phyloP scores from a whole-genome alignment of 371 early-diverging fungal genomes.

The Apophysomyces trapeziformis region DNA sequence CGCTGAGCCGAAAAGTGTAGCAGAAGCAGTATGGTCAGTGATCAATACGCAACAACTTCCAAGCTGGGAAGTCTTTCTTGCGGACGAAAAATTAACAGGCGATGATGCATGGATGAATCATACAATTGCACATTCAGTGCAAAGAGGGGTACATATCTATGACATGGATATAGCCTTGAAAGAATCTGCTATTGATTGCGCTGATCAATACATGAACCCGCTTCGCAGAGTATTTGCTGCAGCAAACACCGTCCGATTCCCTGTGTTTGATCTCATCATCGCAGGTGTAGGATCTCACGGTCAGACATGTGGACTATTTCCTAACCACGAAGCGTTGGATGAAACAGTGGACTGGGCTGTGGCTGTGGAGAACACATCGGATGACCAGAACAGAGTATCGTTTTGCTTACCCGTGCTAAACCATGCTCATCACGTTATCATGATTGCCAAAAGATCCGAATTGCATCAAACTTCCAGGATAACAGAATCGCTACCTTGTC shows the following conservation, averaged over 20 bases:
- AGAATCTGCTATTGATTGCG: slow-evolving; percentile 6
- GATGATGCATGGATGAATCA: not conserved
- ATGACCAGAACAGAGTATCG: slow-evolving; percentile 9
- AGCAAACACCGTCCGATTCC: slow-evolving; percentile 44
- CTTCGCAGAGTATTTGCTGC: slow-evolving; percentile 61
- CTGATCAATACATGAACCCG: slow-evolving; percentile 32
- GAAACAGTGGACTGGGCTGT: slow-evolving; percentile 16
- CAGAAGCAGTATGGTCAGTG: not conserved
- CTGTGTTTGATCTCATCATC: slow-evolving; percentile 85
- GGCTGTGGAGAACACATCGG: slow-evolving; percentile 9
- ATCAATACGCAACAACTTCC: not conserved
- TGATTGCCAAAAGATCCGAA: not conserved
- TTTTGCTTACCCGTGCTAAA: slow-evolving; percentile 16
- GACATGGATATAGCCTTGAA: not conserved
- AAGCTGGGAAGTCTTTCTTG: not conserved
- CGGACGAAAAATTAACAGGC: not conserved
- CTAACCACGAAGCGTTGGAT: slow-evolving; percentile 7
- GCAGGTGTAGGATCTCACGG: slow-evolving; percentile 71
- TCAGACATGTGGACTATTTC: slow-evolving; percentile 16
- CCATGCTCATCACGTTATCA: slow-evolving; percentile 14
- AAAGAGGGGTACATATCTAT: not conserved
- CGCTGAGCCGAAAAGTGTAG: not conserved
- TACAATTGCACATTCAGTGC: not conserved
- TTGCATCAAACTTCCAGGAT: not conserved
- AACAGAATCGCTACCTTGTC: not conserved